Conservation (phyloP, 345 rosid genomes). For the Corymbia maculata region DNA sequence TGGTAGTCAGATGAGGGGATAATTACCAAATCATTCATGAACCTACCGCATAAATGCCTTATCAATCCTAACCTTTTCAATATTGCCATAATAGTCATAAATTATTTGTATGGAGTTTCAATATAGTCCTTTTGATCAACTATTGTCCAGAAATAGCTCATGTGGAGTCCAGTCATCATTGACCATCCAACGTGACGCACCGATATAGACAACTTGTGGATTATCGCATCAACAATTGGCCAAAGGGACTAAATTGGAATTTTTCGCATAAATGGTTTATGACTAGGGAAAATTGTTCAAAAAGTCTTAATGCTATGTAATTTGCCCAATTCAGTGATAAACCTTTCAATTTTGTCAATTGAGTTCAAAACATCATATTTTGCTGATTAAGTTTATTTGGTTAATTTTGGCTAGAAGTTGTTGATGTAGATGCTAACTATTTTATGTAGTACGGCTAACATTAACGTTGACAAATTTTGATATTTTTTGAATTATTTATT, state of each 20-base stretch:
- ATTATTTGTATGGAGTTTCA: too few relatives aligned
- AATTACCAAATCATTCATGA: not conserved
- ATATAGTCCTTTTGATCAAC: not conserved
- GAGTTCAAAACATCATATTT: too few relatives aligned
- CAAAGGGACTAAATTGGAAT: not conserved
- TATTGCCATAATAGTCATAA: not conserved
- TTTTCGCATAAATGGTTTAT: not conserved
- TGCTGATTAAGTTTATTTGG: not conserved
- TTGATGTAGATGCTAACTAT: too few relatives aligned
- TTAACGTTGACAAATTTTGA: too few relatives aligned
- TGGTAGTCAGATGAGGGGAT: not conserved
- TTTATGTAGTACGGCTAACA: too few relatives aligned
- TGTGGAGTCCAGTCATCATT: not conserved
- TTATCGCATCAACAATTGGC: not conserved
- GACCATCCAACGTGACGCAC: rapidly evolving
- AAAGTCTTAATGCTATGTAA: not conserved
- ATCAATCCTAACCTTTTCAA: not conserved
- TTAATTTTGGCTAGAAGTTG: too few relatives aligned
- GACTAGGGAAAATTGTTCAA: too few relatives aligned
- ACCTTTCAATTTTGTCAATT: too few relatives aligned
- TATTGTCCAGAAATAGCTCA: rapidly evolving
- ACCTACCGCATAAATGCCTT: rapidly evolving
- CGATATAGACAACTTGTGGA: not conserved
- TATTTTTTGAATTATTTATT: too few relatives aligned
- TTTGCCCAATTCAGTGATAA: too few relatives aligned